Evolutionary conservation across 2,329 filamentous ascomycete species (phyloP).

Genomic region (Aspergillus neoniger): DNA sequence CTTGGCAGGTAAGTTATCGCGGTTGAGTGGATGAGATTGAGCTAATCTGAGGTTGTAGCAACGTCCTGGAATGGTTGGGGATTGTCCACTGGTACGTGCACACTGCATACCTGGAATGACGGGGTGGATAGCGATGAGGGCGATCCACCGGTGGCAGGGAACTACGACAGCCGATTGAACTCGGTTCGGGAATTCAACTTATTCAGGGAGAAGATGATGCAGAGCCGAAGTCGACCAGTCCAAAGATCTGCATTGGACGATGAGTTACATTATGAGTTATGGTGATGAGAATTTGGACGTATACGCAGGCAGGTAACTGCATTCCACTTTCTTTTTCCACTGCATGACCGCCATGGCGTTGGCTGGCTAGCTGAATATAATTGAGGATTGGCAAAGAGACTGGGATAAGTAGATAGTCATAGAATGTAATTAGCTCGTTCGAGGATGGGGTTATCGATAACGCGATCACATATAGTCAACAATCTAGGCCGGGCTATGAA

Average conservation of each 20-base stretch:
- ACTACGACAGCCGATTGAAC: conserved; percentile 62
- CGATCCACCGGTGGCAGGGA: conserved; percentile 58
- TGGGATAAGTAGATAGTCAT: background rate
- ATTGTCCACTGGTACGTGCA: conserved; percentile 72
- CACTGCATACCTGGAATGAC: conserved; percentile 77
- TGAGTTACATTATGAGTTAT: conserved; percentile 10
- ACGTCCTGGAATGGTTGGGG: conserved; percentile 81
- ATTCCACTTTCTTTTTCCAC: background rate
- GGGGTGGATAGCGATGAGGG: conserved; percentile 64
- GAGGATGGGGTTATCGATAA: background rate
- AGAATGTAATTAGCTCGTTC: background rate
- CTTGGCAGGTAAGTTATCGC: conserved; percentile 60
- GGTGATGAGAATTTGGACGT: conserved; percentile 3
- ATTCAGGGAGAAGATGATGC: conserved; percentile 25
- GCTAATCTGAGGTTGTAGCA: conserved; percentile 50
- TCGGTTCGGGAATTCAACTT: conserved; percentile 49
- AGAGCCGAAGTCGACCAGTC: conserved; percentile 18
- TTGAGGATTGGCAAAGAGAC: background rate
- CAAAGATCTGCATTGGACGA: conserved; percentile 7
- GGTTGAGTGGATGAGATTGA: background rate
- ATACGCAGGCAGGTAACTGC: background rate
- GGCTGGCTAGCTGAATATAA: background rate
- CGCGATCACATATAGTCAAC: background rate
- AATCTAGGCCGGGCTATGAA: background rate
- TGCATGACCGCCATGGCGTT: background rate